These are phyloP conservation scores for Nicotiana tomentosiformis DNA, from an alignment of 257 asterid species.

Conservation along the genomic window DNA sequence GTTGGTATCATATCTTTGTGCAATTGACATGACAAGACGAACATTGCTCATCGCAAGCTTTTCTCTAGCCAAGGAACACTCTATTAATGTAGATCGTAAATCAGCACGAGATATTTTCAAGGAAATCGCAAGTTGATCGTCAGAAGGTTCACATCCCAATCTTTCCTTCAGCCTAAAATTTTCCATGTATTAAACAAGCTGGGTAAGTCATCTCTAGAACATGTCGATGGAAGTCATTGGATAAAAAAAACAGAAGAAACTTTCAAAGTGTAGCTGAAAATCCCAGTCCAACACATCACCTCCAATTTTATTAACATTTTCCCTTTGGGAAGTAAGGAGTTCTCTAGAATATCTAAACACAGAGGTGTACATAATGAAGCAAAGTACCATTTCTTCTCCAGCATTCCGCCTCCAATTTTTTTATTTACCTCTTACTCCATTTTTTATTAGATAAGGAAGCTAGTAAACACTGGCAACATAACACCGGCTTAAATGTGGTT, in stretches of 20 bases:
- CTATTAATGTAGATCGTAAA: constrained; percentile 55
- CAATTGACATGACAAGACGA: constrained; percentile 96
- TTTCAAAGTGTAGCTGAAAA: background rate
- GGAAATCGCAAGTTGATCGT: constrained; percentile 78
- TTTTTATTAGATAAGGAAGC: background rate
- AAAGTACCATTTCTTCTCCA: background rate
- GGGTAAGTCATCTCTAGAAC: background rate
- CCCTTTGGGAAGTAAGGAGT: background rate
- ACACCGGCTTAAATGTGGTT: background rate
- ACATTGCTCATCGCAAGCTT: constrained; percentile 94
- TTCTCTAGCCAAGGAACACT: constrained; percentile 85
- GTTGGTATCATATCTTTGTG: constrained; percentile 86
- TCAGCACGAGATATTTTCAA: constrained; percentile 55
- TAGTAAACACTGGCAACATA: background rate
- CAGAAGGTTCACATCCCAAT: constrained; percentile 89
- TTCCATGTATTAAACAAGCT: constrained; percentile 8
- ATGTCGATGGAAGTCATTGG: background rate
- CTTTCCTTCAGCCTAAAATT: constrained; percentile 60
- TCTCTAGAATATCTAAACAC: background rate
- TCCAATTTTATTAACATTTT: background rate
- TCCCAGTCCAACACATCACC: background rate
- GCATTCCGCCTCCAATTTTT: background rate
- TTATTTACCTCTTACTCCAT: background rate
- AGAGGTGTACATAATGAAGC: too few species aligned
- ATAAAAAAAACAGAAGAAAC: background rate